Evolutionary conservation across 2,329 filamentous ascomycete genomes (phyloP), one percentile per base, ranked within the genome.

Genomic region (Cadophora luteo-olivacea): DNA sequence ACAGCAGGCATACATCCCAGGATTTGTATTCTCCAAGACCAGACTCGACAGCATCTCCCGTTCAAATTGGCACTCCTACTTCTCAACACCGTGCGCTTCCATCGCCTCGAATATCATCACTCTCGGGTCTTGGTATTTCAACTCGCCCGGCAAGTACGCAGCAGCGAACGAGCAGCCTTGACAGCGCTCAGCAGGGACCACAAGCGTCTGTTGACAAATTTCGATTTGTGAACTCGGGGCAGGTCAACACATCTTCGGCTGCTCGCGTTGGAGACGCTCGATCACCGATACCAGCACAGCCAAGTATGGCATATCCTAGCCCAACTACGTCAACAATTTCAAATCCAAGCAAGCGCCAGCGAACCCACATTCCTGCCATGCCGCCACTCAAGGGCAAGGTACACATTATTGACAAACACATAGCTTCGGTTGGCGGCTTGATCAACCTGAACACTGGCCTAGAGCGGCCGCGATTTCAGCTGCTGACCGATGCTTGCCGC

Each of bases 401-500:
- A 16, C 48, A 65, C 22, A 11, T 76, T 25, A 75, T 78, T 52
- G 68, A 77, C 4, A 57, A 41, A 16, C 75, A 78, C 61, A 69
- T 77, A 49, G 69, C 71, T 36, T 57, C 63, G 22, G 51, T 65
- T 73, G 71, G 75, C 67, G 68, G 71, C n/a, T 9, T 66, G n/a
- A 52, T 64, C 61, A 77, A 68, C 61, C 70, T 73, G 22, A 77
- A 77, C 65, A 71, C 61, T 49, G 73, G 73, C 4, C 74, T 84
- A 1, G 86, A 86, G 68, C 74, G 76, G 55, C 80, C 80, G 29
- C 83, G 91, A 36, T 80, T 88, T 41, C 71, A 77, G n/a, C 81
- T 91, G 8, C 79, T 94, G 14, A 75, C 72, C 32, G 80, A 86
- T 29, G 91, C 91, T 1, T 90, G 88, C 71, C 54, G 70, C 1